Evolutionary conservation across 2,329 filamentous ascomycete genomes (phyloP).

Genomic region (Colletotrichum sidae): DNA sequence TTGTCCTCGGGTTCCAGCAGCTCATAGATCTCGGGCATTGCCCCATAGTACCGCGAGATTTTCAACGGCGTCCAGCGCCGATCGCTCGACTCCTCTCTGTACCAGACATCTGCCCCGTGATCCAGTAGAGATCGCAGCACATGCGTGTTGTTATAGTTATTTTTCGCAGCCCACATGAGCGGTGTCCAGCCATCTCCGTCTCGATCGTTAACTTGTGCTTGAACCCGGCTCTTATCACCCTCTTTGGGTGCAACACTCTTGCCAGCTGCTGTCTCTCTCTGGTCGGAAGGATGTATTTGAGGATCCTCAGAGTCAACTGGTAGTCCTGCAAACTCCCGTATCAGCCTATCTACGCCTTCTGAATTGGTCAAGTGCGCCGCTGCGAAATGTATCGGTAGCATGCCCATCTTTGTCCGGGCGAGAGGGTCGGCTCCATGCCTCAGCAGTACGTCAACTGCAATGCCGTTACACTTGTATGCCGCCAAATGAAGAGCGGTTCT

Average conservation of each 20-base stretch:
- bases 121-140: slow-evolving; percentile 27
- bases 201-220: slow-evolving; percentile 8
- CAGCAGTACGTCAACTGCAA: not conserved
- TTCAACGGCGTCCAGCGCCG: slow-evolving; percentile 37
- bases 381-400: slow-evolving; percentile 14
- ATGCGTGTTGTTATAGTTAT: not conserved
- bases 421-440: not conserved
- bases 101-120: slow-evolving; percentile 33
- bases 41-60: slow-evolving; percentile 29
- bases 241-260: not conserved
- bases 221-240: not conserved
- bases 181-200: slow-evolving; percentile 40
- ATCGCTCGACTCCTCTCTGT: slow-evolving; percentile 13
- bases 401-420: slow-evolving; percentile 8
- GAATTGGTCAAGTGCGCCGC: not conserved
- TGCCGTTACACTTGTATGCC: too few relatives aligned
- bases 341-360: too few relatives aligned
- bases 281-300: too few relatives aligned
- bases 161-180: slow-evolving; percentile 37
- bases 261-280: not conserved
- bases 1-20: slow-evolving; percentile 24
- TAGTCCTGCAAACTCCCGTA: too few relatives aligned
- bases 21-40: not conserved
- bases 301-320: too few relatives aligned
- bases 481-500: slow-evolving; percentile 17